Evolutionary conservation across 2,329 filamentous ascomycete species (phyloP).

Genomic region (Monilinia polystroma): DNA sequence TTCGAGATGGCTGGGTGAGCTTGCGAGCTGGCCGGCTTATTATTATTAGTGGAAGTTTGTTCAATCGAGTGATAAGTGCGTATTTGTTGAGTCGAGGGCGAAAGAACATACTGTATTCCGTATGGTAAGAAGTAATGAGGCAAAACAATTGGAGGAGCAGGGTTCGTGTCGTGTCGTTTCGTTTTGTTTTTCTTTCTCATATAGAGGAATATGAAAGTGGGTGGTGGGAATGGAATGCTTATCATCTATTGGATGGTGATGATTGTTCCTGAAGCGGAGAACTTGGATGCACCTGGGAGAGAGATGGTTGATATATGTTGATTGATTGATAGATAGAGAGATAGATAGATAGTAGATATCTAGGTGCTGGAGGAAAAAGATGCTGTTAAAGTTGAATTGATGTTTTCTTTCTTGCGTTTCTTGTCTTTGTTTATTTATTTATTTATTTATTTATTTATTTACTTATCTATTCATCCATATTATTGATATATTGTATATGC

Average conservation of each 20-base stretch:
- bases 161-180: too few relatives aligned
- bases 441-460: neutral
- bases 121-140: too few relatives aligned
- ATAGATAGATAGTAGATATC: too few relatives aligned
- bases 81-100: too few relatives aligned
- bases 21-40: too few relatives aligned
- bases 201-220: too few relatives aligned
- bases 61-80: too few relatives aligned
- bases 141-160: too few relatives aligned
- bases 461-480: neutral
- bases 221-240: neutral
- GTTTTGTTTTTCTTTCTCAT: too few relatives aligned
- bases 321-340: neutral
- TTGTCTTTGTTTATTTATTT: neutral
- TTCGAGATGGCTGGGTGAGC: too few relatives aligned
- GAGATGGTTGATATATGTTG: neutral
- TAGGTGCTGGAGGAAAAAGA: neutral
- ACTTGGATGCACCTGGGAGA: conserved; percentile 7
- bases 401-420: neutral
- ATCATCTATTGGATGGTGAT: neutral
- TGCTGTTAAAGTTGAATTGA: conserved; percentile 4
- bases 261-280: conserved; percentile 6
- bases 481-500: neutral
- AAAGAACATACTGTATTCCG: too few relatives aligned
- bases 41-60: too few relatives aligned